These are phyloP conservation scores for Phyllosticta citribraziliensis DNA, from an alignment of 2,329 filamentous ascomycete genomes.

Conservation along the genomic window DNA sequence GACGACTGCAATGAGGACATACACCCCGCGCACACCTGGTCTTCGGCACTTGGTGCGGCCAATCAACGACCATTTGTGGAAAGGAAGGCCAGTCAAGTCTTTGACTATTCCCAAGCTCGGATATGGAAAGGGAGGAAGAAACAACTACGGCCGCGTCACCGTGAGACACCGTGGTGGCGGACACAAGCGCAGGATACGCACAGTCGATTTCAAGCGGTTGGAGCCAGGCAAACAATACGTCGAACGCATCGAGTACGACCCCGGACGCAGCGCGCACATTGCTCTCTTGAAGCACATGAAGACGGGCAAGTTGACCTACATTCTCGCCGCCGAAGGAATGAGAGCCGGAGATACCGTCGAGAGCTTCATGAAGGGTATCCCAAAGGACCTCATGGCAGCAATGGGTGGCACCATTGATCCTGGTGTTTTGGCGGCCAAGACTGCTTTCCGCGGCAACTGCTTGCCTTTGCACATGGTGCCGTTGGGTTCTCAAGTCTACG, in stretches of 20 bases:
- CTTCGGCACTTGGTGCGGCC: constrained; percentile 82
- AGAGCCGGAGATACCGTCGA: constrained; percentile 83
- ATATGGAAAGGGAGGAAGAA: constrained; percentile 84
- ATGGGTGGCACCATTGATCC: constrained; percentile 93
- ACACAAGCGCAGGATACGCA: constrained; percentile 82
- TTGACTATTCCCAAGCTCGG: constrained; percentile 90
- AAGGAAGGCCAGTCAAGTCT: constrained; percentile 70
- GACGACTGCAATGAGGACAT: constrained; percentile 58
- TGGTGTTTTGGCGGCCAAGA: constrained; percentile 90
- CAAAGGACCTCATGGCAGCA: constrained; percentile 70
- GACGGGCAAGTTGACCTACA: constrained; percentile 73
- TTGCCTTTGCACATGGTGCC: constrained; percentile 93
- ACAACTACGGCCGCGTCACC: constrained; percentile 75
- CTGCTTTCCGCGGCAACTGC: constrained; percentile 89
- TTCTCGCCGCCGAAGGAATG: constrained; percentile 91
- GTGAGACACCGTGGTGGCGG: constrained; percentile 90
- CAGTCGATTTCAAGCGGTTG: constrained; percentile 76
- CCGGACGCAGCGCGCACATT: constrained; percentile 85
- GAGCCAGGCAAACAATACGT: constrained; percentile 75
- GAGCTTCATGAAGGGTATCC: constrained; percentile 85
- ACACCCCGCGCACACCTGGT: constrained; percentile 89
- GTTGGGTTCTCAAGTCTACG: constrained; percentile 84
- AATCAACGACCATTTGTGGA: constrained; percentile 95
- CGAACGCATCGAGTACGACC: constrained; percentile 93
- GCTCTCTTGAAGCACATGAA: constrained; percentile 69